Evolutionary conservation across 2,329 filamentous ascomycete species (phyloP).

Genomic region (Pseudogymnoascus sp.): DNA sequence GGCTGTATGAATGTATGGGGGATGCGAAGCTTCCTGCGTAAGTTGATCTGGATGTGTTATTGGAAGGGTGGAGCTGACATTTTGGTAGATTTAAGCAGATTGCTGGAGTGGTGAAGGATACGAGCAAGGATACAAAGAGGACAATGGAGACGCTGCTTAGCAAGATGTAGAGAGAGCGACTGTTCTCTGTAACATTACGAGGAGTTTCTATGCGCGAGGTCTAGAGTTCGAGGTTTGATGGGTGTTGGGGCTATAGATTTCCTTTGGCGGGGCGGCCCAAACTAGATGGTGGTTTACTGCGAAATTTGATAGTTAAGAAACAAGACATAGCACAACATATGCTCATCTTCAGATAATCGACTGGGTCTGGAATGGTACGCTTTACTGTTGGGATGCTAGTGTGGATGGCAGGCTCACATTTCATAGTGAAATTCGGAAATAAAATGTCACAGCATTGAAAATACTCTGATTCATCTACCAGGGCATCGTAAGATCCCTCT

Average conservation of each 20-base stretch:
- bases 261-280: not conserved
- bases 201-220: not conserved
- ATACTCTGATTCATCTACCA: not conserved
- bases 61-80: conserved; percentile 11
- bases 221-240: not conserved
- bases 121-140: conserved; percentile 59
- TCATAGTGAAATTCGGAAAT: not conserved
- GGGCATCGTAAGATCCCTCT: not conserved
- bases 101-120: conserved; percentile 71
- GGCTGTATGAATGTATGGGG: conserved; percentile 81
- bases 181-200: not conserved
- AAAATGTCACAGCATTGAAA: not conserved
- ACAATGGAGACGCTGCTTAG: conserved; percentile 59
- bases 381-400: not conserved
- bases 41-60: conserved; percentile 17
- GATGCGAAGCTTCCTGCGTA: conserved; percentile 62
- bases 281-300: not conserved
- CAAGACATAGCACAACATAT: not conserved
- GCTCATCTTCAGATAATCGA: not conserved
- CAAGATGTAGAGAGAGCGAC: conserved; percentile 47
- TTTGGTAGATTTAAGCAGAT: conserved; percentile 57
- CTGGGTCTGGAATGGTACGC: not conserved
- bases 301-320: not conserved
- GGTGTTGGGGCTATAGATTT: not conserved
- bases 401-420: not conserved